phyloP scores from a whole-genome alignment of 2,329 filamentous ascomycete genomes.

The Fusarium nygamai region DNA sequence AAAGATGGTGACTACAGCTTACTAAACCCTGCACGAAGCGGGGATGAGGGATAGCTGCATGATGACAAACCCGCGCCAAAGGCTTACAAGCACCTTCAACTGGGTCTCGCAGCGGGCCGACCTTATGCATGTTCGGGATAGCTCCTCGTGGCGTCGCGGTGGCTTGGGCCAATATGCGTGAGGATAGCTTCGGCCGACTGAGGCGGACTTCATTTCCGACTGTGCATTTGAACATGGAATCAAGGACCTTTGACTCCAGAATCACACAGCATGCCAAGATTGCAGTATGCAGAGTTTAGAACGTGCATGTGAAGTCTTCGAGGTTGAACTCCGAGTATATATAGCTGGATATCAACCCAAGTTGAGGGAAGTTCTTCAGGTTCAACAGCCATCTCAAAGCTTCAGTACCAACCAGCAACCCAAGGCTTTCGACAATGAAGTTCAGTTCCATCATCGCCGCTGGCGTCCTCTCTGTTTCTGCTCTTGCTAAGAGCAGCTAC shows the following conservation, averaged over 20 bases:
- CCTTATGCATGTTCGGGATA: conserved; percentile 10
- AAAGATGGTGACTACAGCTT: conserved; percentile 24
- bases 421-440: conserved; percentile 30
- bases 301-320: neutral
- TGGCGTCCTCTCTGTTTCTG: conserved; percentile 21
- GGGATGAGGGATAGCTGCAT: conserved; percentile 5
- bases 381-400: conserved; percentile 14
- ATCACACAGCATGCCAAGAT: neutral
- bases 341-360: neutral
- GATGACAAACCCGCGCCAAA: conserved; percentile 22
- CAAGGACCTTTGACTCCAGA: neutral
- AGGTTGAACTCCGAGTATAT: conserved; percentile 4
- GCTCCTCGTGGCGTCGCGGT: neutral
- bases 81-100: conserved; percentile 12
- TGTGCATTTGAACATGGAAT: conserved; percentile 1
- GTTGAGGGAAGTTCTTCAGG: neutral
- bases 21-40: conserved; percentile 15
- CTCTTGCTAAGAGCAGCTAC: conserved; percentile 22
- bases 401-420: neutral
- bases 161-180: neutral
- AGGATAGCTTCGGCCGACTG: conserved; percentile 5
- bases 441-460: conserved; percentile 25
- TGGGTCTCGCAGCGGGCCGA: neutral
- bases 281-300: neutral
- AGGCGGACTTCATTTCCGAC: conserved; percentile 10